Evolutionary conservation across 768 basidiomycete genomes (phyloP), one percentile per base, ranked within the genome.

Genomic region (Mycena belliarum): DNA sequence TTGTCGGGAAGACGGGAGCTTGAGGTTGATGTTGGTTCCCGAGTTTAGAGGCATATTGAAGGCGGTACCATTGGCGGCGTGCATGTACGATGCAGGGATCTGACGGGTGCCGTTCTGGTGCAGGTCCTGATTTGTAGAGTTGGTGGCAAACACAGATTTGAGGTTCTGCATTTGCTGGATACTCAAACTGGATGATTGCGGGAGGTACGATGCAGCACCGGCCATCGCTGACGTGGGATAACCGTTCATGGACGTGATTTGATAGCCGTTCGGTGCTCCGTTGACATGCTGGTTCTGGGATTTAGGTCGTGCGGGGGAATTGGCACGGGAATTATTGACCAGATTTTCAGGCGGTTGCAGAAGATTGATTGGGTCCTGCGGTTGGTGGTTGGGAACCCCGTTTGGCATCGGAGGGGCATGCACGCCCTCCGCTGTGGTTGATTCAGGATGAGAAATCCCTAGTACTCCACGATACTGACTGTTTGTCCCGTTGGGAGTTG

Each of bases 91-190:
- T 1, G 71, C 72, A 21, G 73, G 65, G 43, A 72, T 53, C n/a
- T 65, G 62, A 8, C 73, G 70, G 55, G 68, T 70, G 48, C 70
- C 65, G 50, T 69, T 49, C 51, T 75, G 65, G 40, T 69, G 73
- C 35, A 77, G 63, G 42, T 79, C 81, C 57, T 74, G 76, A 18
- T 68, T 71, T 51, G 70, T 66, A 60, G 76, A 66, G 52, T 68
- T 76, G 4, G 38, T 45, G 6, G 79, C 80, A 56, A 86, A 81
- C 4, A 80, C 82, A 10, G 80, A 71, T 70, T 87, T 86, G 40
- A 87, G 64, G 52, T 74, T 79, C 67, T 86, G 84, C 68, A 87
- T 73, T 64, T 87, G 85, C 58, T 88, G 87, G 20, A 73, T 57
- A 32, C 76, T 82, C 44, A 88, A 67, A 71, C 44, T 74, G 76